phyloP scores from a whole-genome alignment of 2,329 filamentous ascomycete species.

The Sarocladium oryzae region DNA sequence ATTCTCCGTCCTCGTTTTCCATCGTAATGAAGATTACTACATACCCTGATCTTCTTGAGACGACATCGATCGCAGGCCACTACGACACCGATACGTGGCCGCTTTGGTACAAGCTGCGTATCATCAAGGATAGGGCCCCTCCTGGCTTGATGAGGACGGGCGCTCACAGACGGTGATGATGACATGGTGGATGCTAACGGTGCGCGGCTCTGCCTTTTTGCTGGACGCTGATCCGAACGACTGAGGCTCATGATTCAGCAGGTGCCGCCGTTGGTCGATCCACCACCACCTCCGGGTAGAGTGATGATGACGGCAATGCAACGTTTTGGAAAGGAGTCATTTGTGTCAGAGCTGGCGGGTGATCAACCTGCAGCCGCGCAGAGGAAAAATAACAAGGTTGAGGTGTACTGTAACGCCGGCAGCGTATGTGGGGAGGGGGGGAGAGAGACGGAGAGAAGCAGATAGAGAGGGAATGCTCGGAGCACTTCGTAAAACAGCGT shows the following conservation, averaged over 20 bases:
- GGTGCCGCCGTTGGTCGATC: not conserved
- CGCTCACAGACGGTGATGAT: not conserved
- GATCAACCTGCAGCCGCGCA: too few relatives aligned
- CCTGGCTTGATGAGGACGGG: not conserved
- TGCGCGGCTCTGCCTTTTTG: not conserved
- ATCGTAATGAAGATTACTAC: not conserved
- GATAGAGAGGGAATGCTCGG: too few relatives aligned
- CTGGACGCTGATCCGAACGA: not conserved
- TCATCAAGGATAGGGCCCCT: not conserved
- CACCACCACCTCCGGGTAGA: not conserved
- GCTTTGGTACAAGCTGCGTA: not conserved
- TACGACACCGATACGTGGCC: not conserved
- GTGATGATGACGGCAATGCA: not conserved
- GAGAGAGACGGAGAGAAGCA: too few relatives aligned
- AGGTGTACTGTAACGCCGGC: too few relatives aligned
- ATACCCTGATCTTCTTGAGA: slow-evolving; percentile 6
- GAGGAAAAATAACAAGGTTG: not conserved
- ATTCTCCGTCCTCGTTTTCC: not conserved
- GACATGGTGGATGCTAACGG: not conserved
- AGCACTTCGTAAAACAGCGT: too few relatives aligned
- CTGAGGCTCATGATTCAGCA: not conserved
- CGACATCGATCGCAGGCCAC: slow-evolving; percentile 3
- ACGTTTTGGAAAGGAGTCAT: not conserved
- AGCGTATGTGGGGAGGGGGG: too few relatives aligned
- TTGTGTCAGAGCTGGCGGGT: too few relatives aligned